Evolutionary conservation across 106 monocot species (phyloP).

Genomic region (Narthecium ossifragum): DNA sequence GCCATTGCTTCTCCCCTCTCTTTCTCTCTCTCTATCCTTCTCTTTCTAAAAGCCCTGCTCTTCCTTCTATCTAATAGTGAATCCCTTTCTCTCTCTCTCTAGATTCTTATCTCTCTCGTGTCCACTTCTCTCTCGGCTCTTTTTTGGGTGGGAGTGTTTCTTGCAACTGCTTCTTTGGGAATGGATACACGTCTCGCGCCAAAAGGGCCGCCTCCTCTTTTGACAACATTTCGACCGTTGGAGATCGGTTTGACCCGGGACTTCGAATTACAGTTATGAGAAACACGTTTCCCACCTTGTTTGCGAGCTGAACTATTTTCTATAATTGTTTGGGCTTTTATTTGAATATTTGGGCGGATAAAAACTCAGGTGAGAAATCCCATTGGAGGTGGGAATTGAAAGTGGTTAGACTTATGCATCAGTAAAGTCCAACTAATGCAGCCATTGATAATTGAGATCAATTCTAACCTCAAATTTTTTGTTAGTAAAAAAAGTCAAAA

Average conservation of each 20-base stretch:
- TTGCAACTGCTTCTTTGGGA: slow-evolving; percentile 7
- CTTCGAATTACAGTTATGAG: too few relatives aligned
- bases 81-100: not conserved
- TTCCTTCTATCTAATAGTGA: not conserved
- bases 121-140: slow-evolving; percentile 1
- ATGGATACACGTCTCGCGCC: slow-evolving; percentile 8
- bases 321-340: too few relatives aligned
- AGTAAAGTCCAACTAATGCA: too few relatives aligned
- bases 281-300: too few relatives aligned
- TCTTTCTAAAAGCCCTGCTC: not conserved
- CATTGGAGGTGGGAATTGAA: too few relatives aligned
- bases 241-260: slow-evolving; percentile 8
- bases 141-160: slow-evolving; percentile 14
- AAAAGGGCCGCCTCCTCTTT: not conserved
- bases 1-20: slow-evolving; percentile 1
- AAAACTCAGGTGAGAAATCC: too few relatives aligned
- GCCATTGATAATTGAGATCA: too few relatives aligned
- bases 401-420: too few relatives aligned
- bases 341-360: too few relatives aligned
- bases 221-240: not conserved
- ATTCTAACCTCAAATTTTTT: too few relatives aligned
- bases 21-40: not conserved
- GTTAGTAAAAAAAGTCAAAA: too few relatives aligned
- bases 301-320: too few relatives aligned
- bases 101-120: not conserved